Percentiles rank a stretch among this genome's conserved stretches.
Conservation (phyloP, 2,329 filamentous ascomycete species). For the Botrytis elliptica region DNA sequence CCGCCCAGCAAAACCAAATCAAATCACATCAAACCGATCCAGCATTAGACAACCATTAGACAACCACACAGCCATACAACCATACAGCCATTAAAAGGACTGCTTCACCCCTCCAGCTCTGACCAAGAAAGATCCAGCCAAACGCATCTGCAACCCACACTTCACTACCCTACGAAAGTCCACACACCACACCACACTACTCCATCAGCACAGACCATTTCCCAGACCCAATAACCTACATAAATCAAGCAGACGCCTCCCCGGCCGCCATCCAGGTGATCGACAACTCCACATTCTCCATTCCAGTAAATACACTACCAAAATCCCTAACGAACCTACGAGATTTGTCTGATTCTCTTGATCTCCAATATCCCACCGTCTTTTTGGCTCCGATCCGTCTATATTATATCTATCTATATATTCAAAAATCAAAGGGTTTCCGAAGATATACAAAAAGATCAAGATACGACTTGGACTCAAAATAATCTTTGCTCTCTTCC, state of each 20-base stretch:
- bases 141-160: constrained; percentile 21
- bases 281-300: constrained; percentile 41
- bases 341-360: neutral
- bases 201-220: constrained; percentile 29
- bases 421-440: neutral
- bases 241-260: constrained; percentile 39
- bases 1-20: neutral
- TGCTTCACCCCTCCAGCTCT: constrained; percentile 20
- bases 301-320: constrained; percentile 17
- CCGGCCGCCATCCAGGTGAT: constrained; percentile 43
- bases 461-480: neutral
- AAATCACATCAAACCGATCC: neutral
- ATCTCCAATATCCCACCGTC: neutral
- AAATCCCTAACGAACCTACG: neutral
- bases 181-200: neutral
- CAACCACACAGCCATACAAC: too few relatives aligned
- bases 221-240: constrained; percentile 38
- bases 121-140: constrained; percentile 15
- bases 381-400: neutral
- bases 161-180: constrained; percentile 31
- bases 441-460: neutral
- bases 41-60: neutral
- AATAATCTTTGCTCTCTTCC: neutral
- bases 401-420: neutral
- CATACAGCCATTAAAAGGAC: neutral